Evolutionary conservation across 169 alveolate species (phyloP), one percentile per base, ranked within the genome.

Genomic region (Theileria annulata): DNA sequence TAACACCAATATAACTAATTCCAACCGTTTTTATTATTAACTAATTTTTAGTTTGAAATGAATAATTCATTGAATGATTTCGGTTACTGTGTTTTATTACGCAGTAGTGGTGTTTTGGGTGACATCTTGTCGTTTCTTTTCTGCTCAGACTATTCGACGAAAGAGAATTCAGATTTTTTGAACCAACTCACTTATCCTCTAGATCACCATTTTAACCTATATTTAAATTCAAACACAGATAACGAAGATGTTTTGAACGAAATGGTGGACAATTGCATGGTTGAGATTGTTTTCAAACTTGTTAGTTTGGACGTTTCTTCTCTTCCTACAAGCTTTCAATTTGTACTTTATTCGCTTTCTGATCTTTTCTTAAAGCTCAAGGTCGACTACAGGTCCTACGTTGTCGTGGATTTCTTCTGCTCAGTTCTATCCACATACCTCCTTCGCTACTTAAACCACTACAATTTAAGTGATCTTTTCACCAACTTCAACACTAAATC

Each of bases 21-120:
- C 8, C 10, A 8, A 21, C 66, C n/a, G n/a, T 56, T 2, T 5
- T 0, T 56, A 21, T 21, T 10, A 19, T 2, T 42, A 19, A 54
- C 21, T 62, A 15, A 62, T 62, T 69, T 69, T 49, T 69, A 72
- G 70, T 51, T 6, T 30, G 74, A 56, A 58, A 42, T 56, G 71
- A 25, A 30, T 28, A n/a, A 19, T 17, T 58, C 47, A n/a, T 37
- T 42, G 28, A 58, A 27, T 30, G 66, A 42, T 49, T 72, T 23
- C 56, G 79, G 85, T 33, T 59, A 72, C 58, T 82, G 85, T 37
- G 77, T 82, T 62, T 76, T 82, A 17, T 42, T 82, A 80, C 49
- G 89, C 12, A 82, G 89, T 71, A 68, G 85, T 37, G 77, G 85
- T 59, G 58, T 75, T 75, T 68, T 82, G 60, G 56, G 78, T 35